These are phyloP conservation scores for Hemisphaericaspora subhashii DNA, from an alignment of 1,139 yeast genomes.

Conservation along the genomic window DNA sequence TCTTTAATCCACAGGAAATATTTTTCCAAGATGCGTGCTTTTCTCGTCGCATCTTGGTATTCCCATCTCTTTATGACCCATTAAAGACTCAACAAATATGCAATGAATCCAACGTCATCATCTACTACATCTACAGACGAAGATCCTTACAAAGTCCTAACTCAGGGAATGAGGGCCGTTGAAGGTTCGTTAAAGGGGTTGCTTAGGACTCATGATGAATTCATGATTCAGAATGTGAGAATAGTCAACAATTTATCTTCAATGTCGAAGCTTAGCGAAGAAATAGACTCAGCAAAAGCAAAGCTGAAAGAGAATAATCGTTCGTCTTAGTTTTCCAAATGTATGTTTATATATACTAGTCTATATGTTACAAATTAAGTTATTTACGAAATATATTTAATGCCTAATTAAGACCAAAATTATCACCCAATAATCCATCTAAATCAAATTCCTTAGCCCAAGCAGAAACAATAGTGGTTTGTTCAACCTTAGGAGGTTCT, in stretches of 20 bases:
- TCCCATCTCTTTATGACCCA: no score
- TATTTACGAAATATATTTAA: neutral
- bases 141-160: slow-evolving; percentile 26
- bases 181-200: slow-evolving; percentile 24
- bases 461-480: slow-evolving; percentile 77
- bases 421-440: slow-evolving; percentile 66
- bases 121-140: slow-evolving; percentile 2
- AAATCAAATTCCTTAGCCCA: slow-evolving; percentile 96
- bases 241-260: slow-evolving; percentile 25
- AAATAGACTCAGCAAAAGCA: slow-evolving; percentile 6
- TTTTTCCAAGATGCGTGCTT: no score
- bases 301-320: no score
- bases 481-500: slow-evolving; percentile 59
- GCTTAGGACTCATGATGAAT: slow-evolving; percentile 28
- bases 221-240: slow-evolving; percentile 26
- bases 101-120: no score
- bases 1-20: no score
- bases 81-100: no score
- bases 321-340: no score
- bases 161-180: slow-evolving; percentile 22
- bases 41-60: no score
- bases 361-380: neutral
- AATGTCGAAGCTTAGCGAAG: slow-evolving; percentile 11
- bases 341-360: neutral
- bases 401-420: slow-evolving; percentile 26